Evolutionary conservation across 2,329 filamentous ascomycete species (phyloP).

Genomic region (Rasamsonia emersonii): DNA sequence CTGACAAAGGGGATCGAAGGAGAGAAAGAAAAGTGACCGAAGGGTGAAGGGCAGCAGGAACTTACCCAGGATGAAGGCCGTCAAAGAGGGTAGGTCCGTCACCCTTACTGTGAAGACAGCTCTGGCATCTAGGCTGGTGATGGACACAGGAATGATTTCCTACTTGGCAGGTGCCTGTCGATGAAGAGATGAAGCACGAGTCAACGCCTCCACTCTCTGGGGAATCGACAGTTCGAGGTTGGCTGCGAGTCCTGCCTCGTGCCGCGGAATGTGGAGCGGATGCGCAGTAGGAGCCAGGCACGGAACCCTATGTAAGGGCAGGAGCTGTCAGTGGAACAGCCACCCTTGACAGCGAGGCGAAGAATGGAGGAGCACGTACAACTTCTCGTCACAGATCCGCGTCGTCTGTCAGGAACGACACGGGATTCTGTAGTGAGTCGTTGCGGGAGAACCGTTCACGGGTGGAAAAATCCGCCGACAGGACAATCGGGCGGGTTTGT

Average conservation of each 20-base stretch:
- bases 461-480: slow-evolving; percentile 15
- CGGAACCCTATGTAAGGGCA: slow-evolving; percentile 34
- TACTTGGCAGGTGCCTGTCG: slow-evolving; percentile 29
- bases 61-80: slow-evolving; percentile 35
- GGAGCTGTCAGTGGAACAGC: slow-evolving; percentile 27
- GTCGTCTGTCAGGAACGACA: slow-evolving; percentile 19
- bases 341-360: slow-evolving; percentile 20
- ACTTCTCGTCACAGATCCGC: slow-evolving; percentile 25
- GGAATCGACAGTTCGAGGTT: slow-evolving; percentile 23
- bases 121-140: slow-evolving; percentile 37
- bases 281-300: slow-evolving; percentile 19
- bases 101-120: slow-evolving; percentile 36
- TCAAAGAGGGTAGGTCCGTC: slow-evolving; percentile 32
- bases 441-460: slow-evolving; percentile 15
- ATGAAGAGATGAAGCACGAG: slow-evolving; percentile 36
- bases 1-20: slow-evolving; percentile 2
- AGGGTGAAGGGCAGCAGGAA: slow-evolving; percentile 19
- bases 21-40: slow-evolving; percentile 7
- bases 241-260: slow-evolving; percentile 20
- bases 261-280: slow-evolving; percentile 29
- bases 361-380: slow-evolving; percentile 22
- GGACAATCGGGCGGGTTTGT: slow-evolving; percentile 13
- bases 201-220: slow-evolving; percentile 40
- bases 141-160: slow-evolving; percentile 33
- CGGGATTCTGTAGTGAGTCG: slow-evolving; percentile 15